phyloP scores from a whole-genome alignment of 108 stramenopile genomes.

The Cyclotella kingstonii region DNA sequence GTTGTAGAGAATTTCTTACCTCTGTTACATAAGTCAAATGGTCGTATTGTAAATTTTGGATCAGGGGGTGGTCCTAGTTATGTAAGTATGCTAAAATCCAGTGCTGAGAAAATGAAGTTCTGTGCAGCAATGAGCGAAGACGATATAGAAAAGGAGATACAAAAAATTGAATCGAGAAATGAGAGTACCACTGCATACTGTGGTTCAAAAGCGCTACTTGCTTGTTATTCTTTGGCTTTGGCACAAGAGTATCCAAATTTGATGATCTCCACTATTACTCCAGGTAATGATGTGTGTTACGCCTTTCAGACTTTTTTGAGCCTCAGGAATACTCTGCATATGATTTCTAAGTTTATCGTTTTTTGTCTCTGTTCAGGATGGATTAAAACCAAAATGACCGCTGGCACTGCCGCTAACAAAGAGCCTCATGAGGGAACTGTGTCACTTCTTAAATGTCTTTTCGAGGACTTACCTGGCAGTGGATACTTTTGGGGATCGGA shows the following conservation, averaged over 20 bases:
- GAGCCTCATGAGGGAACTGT: conserved; percentile 54
- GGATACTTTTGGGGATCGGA: conserved; percentile 72
- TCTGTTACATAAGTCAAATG: conserved; percentile 33
- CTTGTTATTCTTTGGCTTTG: conserved; percentile 52
- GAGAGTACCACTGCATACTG: conserved; percentile 37
- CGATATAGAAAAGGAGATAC: conserved; percentile 41
- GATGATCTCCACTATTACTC: conserved; percentile 47
- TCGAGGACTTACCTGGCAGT: conserved; percentile 40
- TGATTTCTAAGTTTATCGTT: too few species aligned
- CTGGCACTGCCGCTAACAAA: conserved; percentile 49
- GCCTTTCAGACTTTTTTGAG: too few species aligned
- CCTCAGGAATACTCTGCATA: too few species aligned
- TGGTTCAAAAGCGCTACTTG: conserved; percentile 55
- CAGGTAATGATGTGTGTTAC: conserved; percentile 9
- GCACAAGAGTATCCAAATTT: conserved; percentile 53
- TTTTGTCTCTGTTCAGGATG: too few species aligned
- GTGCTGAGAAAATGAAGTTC: conserved; percentile 23
- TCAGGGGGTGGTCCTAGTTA: conserved; percentile 55
- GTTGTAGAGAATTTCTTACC: conserved; percentile 55
- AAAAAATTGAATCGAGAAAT: conserved; percentile 6
- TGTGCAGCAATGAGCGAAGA: conserved; percentile 26
- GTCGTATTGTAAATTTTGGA: conserved; percentile 66
- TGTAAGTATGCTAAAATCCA: conserved; percentile 6
- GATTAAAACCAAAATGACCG: conserved; percentile 63
- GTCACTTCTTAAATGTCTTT: conserved; percentile 29